Evolutionary conservation across 768 basidiomycete species (phyloP).

Genomic region (Peribolospora baueri): DNA sequence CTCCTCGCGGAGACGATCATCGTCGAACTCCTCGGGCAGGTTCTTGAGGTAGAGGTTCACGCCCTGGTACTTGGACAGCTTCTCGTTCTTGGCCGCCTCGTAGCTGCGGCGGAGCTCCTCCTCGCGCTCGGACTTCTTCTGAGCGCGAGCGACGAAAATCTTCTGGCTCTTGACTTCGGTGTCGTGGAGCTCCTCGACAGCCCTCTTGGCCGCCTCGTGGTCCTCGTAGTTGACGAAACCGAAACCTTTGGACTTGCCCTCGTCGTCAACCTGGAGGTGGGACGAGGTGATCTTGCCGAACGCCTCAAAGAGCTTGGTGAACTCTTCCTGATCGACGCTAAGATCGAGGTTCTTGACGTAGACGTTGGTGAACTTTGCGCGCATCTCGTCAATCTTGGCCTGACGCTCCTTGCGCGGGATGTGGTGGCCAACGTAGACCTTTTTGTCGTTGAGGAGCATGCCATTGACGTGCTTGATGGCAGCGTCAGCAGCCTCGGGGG

Average conservation of each 20-base stretch:
- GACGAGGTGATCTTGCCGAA: constrained; percentile 77
- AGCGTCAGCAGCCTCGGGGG: constrained; percentile 75
- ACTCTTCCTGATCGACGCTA: constrained; percentile 63
- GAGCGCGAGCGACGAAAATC: constrained; percentile 83
- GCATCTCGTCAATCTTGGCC: constrained; percentile 95
- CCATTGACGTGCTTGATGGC: constrained; percentile 98
- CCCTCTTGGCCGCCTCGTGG: constrained; percentile 75
- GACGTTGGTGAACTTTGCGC: constrained; percentile 88
- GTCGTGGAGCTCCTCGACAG: constrained; percentile 75
- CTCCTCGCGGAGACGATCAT: constrained; percentile 85
- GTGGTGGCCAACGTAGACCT: constrained; percentile 94
- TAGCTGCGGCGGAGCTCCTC: constrained; percentile 81
- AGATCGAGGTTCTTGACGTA: constrained; percentile 91
- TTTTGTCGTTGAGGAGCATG: constrained; percentile 98
- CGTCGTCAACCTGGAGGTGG: constrained; percentile 55
- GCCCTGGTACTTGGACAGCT: constrained; percentile 90
- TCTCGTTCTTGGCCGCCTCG: constrained; percentile 90
- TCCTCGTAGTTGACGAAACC: constrained; percentile 91
- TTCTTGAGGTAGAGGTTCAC: constrained; percentile 99
- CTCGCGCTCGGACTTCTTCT: constrained; percentile 96
- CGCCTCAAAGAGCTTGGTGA: constrained; percentile 47
- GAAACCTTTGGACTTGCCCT: constrained; percentile 84
- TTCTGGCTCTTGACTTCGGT: constrained; percentile 60
- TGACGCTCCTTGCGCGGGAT: constrained; percentile 96
- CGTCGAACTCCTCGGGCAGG: constrained; percentile 82